Evolutionary conservation across 108 stramenopile genomes (phyloP).

Genomic region (Cyclotella sp.): DNA sequence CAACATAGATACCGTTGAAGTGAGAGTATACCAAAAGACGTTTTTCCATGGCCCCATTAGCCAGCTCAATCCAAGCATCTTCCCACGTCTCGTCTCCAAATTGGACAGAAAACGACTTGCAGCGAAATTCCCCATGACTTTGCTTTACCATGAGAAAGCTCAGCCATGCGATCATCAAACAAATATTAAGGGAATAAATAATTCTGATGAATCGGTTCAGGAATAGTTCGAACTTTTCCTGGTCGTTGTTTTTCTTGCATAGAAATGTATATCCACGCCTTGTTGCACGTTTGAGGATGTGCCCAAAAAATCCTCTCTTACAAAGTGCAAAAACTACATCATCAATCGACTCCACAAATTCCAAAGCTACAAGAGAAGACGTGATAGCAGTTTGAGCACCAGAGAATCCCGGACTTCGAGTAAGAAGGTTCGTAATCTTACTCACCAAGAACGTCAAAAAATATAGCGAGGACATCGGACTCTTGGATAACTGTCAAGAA

Average conservation of each 20-base stretch:
- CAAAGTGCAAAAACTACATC: slow-evolving; percentile 20
- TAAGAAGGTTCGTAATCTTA: neutral
- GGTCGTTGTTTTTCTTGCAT: neutral
- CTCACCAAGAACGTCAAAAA: slow-evolving; percentile 23
- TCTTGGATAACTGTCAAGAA: slow-evolving; percentile 20
- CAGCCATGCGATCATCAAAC: neutral
- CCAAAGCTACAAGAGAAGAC: neutral
- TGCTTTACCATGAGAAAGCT: slow-evolving; percentile 9
- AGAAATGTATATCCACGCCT: neutral
- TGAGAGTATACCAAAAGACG: slow-evolving; percentile 36
- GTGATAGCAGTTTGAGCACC: neutral
- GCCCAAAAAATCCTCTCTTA: slow-evolving; percentile 32
- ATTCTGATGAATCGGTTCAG: slow-evolving; percentile 14
- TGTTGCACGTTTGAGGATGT: slow-evolving; percentile 1
- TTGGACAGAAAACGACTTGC: slow-evolving; percentile 8
- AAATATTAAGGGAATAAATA: slow-evolving; percentile 20
- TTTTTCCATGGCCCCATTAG: slow-evolving; percentile 8
- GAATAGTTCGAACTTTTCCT: neutral
- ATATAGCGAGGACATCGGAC: slow-evolving; percentile 12
- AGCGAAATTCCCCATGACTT: slow-evolving; percentile 20
- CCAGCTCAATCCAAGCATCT: neutral
- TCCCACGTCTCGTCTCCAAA: slow-evolving; percentile 54
- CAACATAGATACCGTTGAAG: slow-evolving; percentile 48
- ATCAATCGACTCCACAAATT: slow-evolving; percentile 27
- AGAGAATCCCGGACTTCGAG: neutral